Conservation (phyloP, 1,284 basidiomycete genomes). For the Cryptococcus wingfieldii region DNA sequence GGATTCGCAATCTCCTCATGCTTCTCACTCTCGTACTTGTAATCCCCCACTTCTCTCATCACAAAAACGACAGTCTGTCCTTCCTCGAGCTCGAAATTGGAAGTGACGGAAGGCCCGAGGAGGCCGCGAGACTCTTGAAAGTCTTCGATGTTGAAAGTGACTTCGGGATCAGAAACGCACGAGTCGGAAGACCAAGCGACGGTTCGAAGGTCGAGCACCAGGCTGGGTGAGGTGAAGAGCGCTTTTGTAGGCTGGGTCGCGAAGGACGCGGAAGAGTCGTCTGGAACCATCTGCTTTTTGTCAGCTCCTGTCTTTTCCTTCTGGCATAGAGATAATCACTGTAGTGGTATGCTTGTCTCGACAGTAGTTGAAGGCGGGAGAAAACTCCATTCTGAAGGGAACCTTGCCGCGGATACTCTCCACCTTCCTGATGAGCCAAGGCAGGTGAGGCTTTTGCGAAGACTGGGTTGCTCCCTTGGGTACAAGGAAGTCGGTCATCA, state of each 20-base stretch:
- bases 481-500: constrained; percentile 59
- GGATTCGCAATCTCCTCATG: constrained; percentile 39
- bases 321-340: constrained; percentile 21
- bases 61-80: constrained; percentile 83
- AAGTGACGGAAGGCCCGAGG: constrained; percentile 34
- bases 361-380: constrained; percentile 91
- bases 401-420: constrained; percentile 76
- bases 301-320: neutral
- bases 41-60: constrained; percentile 55
- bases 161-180: constrained; percentile 53
- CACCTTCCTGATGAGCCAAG: constrained; percentile 82
- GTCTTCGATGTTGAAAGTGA: constrained; percentile 54
- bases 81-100: constrained; percentile 61
- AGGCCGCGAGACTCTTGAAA: constrained; percentile 32
- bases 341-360: constrained; percentile 64
- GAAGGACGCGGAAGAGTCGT: constrained; percentile 51
- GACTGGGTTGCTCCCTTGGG: constrained; percentile 37
- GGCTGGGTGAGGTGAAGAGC: constrained; percentile 60
- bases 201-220: constrained; percentile 72
- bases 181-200: constrained; percentile 53
- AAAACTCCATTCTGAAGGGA: constrained; percentile 75
- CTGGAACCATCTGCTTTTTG: constrained; percentile 40
- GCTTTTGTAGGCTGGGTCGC: constrained; percentile 58
- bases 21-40: constrained; percentile 32
- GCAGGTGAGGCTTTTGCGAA: constrained; percentile 51